These are phyloP conservation scores for Clonostachys solani DNA, from an alignment of 2,329 filamentous ascomycete genomes.

Conservation along the genomic window DNA sequence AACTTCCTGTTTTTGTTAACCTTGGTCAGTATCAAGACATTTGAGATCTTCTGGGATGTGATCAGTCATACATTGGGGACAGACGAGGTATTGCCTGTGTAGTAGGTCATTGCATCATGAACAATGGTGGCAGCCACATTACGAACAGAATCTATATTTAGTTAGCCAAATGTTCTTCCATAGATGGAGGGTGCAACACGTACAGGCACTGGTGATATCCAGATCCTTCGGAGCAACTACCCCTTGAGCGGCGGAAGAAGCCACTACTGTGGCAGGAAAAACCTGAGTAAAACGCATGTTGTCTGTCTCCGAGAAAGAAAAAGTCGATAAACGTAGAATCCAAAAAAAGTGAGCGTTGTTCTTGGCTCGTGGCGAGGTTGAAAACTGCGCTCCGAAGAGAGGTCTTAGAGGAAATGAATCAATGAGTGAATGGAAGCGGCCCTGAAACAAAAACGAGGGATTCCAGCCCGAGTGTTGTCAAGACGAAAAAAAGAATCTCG, in stretches of 20 bases:
- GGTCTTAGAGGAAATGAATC: too few species aligned
- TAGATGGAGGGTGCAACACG: slow-evolving; percentile 7
- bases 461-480: too few species aligned
- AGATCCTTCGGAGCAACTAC: slow-evolving; percentile 29
- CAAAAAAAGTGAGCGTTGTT: neutral
- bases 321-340: neutral
- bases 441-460: too few species aligned
- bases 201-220: slow-evolving; percentile 28
- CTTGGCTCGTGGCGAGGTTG: neutral
- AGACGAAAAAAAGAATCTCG: too few species aligned
- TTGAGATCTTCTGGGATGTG: neutral
- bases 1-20: slow-evolving; percentile 33
- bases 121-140: slow-evolving; percentile 57
- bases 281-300: slow-evolving; percentile 17
- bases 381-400: too few species aligned
- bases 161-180: slow-evolving; percentile 7
- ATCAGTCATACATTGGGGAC: slow-evolving; percentile 32
- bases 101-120: slow-evolving; percentile 58
- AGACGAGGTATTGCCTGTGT: slow-evolving; percentile 56
- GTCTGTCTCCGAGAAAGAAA: neutral
- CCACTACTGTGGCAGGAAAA: slow-evolving; percentile 13
- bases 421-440: too few species aligned
- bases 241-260: slow-evolving; percentile 6
- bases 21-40: neutral
- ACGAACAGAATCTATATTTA: slow-evolving; percentile 51